Base-by-base conservation (phyloP, 495 filamentous ascomycete species). In the Aspergillus nanangensis region DNA sequence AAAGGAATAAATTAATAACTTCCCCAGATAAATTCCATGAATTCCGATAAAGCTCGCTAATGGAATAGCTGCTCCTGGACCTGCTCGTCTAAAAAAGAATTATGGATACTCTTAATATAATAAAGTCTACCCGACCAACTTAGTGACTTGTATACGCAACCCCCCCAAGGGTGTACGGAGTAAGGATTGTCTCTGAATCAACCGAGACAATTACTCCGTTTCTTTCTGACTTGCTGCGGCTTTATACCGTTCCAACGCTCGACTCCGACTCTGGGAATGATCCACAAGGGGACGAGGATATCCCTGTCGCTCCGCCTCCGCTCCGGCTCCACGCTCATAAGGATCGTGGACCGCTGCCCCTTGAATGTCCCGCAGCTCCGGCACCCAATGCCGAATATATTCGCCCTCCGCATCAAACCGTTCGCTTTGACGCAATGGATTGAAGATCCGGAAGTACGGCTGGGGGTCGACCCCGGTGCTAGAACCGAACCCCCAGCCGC, bases 391-490 rank as follows among this genome's bases (percentile, higher is more conserved):
- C 5, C 77, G 52, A 22, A 83, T 81, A 56, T 78, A 83, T 21
- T 77, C 71, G 2, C 79, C 79, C 1, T 78, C 64, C 0, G 69
- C 63, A 53, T 83, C 79, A 44, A 76, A 95, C 66, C 83, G 90
- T 74, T 92, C 87, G 56, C 86, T 87, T 70, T 96, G 91, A 46
- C 88, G 65, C 15, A 85, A 53, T 4, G 91, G 91, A 59, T 95
- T 96, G 63, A 96, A 95, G 47, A 96, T 86, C 2, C 88, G 76
- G 52, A 96, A 95, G 55, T 92, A 95, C 0, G 90, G 90, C 66
- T 95, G 90, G 2, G 91, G 88, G 62, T 96, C 90, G 0, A 92
- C 89, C 10, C 91, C 91, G 1, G 87, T 86, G 9, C 76, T 82
- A 0, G 84, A 81, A 13, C 78, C 77, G 60, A 91, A 96, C 0